phyloP scores from a whole-genome alignment of 2,329 filamentous ascomycete species.

The Parastagonospora nodorum region DNA sequence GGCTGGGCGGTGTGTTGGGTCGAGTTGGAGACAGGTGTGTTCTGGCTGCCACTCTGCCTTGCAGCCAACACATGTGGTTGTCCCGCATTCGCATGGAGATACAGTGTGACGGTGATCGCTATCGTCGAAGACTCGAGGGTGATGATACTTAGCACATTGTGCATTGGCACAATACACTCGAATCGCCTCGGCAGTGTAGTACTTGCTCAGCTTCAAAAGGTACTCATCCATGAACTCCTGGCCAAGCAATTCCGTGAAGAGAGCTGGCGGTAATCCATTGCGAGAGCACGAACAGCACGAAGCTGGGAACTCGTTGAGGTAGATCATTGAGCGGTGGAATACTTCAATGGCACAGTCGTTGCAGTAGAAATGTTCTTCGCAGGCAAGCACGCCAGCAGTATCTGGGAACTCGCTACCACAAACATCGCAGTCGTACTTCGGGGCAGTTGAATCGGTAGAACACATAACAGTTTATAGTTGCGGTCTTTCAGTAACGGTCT shows the following conservation, averaged over 20 bases:
- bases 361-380: slow-evolving; percentile 7
- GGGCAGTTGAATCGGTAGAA: background rate
- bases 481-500: background rate
- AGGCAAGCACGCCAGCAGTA: background rate
- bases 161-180: slow-evolving; percentile 5
- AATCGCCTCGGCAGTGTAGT: background rate
- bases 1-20: background rate
- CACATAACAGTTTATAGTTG: background rate
- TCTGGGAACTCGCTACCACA: background rate
- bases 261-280: background rate
- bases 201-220: background rate
- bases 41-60: slow-evolving; percentile 4
- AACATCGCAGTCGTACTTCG: slow-evolving; percentile 4
- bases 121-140: background rate
- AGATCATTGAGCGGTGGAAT: background rate
- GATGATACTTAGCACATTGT: background rate
- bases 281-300: slow-evolving; percentile 3
- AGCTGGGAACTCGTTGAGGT: slow-evolving; percentile 2
- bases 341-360: slow-evolving; percentile 3
- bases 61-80: slow-evolving; percentile 7
- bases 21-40: slow-evolving; percentile 1
- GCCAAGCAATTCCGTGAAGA: slow-evolving; percentile 3
- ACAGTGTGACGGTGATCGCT: background rate
- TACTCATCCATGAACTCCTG: background rate
- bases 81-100: slow-evolving; percentile 2